A percentile compares a stretch with the other conserved stretches of the same genome.
Conservation (phyloP, 768 basidiomycete species). For the Boletus subcaerulescens region DNA sequence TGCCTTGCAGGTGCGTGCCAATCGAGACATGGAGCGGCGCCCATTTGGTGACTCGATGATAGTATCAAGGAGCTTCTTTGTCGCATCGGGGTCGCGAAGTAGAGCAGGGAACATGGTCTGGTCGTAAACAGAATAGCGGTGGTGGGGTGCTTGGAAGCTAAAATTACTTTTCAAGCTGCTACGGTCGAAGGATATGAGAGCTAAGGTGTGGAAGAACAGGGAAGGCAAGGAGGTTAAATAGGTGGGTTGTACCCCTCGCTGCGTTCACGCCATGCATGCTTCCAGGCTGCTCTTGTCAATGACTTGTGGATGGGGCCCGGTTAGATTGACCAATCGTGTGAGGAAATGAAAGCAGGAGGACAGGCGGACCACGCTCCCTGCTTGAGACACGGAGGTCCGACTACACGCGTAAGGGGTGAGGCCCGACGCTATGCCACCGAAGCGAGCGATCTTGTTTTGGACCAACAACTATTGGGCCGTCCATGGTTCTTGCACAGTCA, state of each 20-base stretch:
- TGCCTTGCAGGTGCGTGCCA: constrained; percentile 74
- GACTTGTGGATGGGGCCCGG: constrained; percentile 34
- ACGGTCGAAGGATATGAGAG: constrained; percentile 33
- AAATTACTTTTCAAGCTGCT: constrained; percentile 27
- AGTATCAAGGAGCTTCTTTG: constrained; percentile 48
- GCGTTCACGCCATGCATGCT: constrained; percentile 43
- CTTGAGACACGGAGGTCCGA: constrained; percentile 22
- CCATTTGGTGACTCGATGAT: constrained; percentile 60
- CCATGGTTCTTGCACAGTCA: constrained; percentile 13
- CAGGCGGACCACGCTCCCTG: constrained; percentile 27
- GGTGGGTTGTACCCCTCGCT: constrained; percentile 39
- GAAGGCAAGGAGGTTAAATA: constrained; percentile 30
- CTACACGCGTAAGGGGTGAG: constrained; percentile 29
- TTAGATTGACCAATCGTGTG: constrained; percentile 23
- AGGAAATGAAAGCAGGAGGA: constrained; percentile 16
- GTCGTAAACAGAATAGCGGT: constrained; percentile 45
- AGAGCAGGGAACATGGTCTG: constrained; percentile 52
- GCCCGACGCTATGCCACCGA: constrained; percentile 16
- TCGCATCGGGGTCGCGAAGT: constrained; percentile 60
- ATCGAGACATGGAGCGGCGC: constrained; percentile 61
- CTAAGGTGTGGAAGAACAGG: constrained; percentile 37
- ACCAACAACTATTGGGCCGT: constrained; percentile 7
- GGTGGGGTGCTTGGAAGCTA: constrained; percentile 33
- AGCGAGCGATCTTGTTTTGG: constrained; percentile 6
- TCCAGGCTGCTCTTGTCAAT: constrained; percentile 23